A percentile compares a stretch with the other conserved stretches of the same genome.
These are phyloP conservation scores for Mycena rosella DNA, from an alignment of 768 basidiomycete genomes.

Conservation along the genomic window DNA sequence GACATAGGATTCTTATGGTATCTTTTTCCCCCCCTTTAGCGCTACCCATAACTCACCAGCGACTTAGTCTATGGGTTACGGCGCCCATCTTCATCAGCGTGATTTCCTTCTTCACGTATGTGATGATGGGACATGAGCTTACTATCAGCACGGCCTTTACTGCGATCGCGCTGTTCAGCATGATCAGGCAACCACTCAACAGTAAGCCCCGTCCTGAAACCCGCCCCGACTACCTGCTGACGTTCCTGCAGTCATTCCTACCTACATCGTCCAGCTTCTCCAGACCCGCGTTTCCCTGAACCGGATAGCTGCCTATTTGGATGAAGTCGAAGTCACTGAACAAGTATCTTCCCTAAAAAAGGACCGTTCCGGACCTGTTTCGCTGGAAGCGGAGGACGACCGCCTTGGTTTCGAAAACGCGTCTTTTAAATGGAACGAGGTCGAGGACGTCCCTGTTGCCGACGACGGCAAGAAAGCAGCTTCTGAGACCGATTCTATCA, in stretches of 20 bases:
- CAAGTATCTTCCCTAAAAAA: slow-evolving; percentile 77
- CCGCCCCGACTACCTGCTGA: neutral
- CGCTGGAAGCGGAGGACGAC: slow-evolving; percentile 49
- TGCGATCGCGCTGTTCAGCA: slow-evolving; percentile 86
- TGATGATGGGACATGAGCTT: slow-evolving; percentile 79
- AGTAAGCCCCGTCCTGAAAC: neutral
- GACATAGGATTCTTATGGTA: slow-evolving; percentile 66
- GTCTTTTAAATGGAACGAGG: slow-evolving; percentile 74
- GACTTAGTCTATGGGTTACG: slow-evolving; percentile 63
- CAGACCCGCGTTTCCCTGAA: slow-evolving; percentile 77
- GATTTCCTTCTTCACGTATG: slow-evolving; percentile 83
- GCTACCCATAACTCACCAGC: neutral
- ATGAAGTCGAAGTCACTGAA: slow-evolving; percentile 77
- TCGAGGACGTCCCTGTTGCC: slow-evolving; percentile 37
- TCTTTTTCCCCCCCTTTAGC: neutral
- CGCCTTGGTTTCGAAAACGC: slow-evolving; percentile 71
- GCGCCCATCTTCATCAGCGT: slow-evolving; percentile 89
- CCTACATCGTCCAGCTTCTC: slow-evolving; percentile 82
- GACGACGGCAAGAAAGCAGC: slow-evolving; percentile 16
- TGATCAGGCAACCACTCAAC: slow-evolving; percentile 62
- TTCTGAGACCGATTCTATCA: slow-evolving; percentile 28
- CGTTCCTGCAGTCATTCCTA: slow-evolving; percentile 65
- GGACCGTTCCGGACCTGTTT: slow-evolving; percentile 39
- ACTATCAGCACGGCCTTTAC: slow-evolving; percentile 90
- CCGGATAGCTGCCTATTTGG: slow-evolving; percentile 76